Evolutionary conservation across 2,329 filamentous ascomycete species (phyloP), one percentile per base, ranked within the genome.

Genomic region (Hypoxylon sp.): DNA sequence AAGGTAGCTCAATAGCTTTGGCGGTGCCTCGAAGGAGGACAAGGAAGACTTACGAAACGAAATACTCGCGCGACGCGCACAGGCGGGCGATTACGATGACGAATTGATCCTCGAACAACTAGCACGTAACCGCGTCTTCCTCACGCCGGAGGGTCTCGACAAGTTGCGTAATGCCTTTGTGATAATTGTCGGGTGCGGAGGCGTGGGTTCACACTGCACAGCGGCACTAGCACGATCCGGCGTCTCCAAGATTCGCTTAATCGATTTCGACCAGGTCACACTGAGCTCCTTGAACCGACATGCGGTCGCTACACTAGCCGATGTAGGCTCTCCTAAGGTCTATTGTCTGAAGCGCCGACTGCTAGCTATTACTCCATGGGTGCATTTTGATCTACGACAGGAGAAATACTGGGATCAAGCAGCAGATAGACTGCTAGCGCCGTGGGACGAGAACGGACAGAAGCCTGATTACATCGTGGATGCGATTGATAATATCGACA

Each of bases 181-280:
- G 50, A 86, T 98, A 41, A 88, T 99, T 1, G 94, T 99, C 10
- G 96, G 96, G 3, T 95, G 94, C 72, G 96, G 96, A 69, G 96
- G 96, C 45, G 96, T 99, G 4, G 96, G 96, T 49, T 98, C 94
- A 5, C 97, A 99, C 82, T 94, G 93, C 68, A 88, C 91, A 3
- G 91, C 94, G 1, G 91, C 96, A 2, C 88, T 99, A 30, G 91
- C 93, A 4, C 90, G 96, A 30, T 97, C 94, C 0, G 96, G 96
- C 32, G 93, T 97, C 46, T 90, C 91, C n/a, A 91, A 90, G 74
- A 86, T 99, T 60, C 90, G 96, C 0, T 87, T 99, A 38, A 89
- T 99, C 72, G 96, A 99, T 80, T 99, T 99, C 78, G 96, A 99
- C 79, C 96, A 99, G 84, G 95, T 99, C 34, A 97, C 94, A 0